phyloP scores from a whole-genome alignment of 192 early-diverging fungal species.

The Entomortierella beljakovae region DNA sequence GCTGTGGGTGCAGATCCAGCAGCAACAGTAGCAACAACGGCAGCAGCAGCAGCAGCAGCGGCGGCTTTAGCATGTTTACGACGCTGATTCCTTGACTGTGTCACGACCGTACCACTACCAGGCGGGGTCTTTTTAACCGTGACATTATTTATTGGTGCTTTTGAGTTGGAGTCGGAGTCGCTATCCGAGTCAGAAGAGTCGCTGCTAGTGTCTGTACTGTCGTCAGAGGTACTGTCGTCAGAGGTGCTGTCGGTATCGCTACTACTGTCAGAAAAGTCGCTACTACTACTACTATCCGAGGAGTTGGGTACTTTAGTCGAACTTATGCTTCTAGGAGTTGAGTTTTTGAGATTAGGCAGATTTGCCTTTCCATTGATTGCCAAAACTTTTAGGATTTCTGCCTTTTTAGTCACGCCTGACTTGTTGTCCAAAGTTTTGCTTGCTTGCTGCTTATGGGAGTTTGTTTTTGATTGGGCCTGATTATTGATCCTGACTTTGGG shows the following conservation, averaged over 20 bases:
- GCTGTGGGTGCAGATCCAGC: background rate
- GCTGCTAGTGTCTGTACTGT: background rate
- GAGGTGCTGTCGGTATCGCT: constrained; percentile 5
- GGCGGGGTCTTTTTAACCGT: background rate
- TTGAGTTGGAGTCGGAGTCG: background rate
- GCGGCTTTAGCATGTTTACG: constrained; percentile 7
- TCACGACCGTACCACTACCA: background rate
- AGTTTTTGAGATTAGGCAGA: background rate
- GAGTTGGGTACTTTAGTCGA: constrained; percentile 7
- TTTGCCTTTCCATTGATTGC: background rate
- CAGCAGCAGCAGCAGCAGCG: background rate
- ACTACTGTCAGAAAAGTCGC: constrained; percentile 1
- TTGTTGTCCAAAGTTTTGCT: background rate
- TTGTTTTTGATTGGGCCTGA: background rate
- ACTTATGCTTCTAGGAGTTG: no score
- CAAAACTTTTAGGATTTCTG: background rate
- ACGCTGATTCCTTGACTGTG: constrained; percentile 23
- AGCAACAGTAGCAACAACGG: background rate
- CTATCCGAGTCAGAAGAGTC: constrained; percentile 23
- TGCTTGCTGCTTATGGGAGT: background rate
- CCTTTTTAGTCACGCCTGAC: no score
- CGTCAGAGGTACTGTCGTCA: background rate
- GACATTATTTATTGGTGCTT: background rate
- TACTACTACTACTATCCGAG: constrained; percentile 8
- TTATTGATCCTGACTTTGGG: background rate